A percentile compares a stretch with the other conserved stretches of the same genome.
phyloP scores from a whole-genome alignment of 257 asterid species.

The Capsicum pubescens region DNA sequence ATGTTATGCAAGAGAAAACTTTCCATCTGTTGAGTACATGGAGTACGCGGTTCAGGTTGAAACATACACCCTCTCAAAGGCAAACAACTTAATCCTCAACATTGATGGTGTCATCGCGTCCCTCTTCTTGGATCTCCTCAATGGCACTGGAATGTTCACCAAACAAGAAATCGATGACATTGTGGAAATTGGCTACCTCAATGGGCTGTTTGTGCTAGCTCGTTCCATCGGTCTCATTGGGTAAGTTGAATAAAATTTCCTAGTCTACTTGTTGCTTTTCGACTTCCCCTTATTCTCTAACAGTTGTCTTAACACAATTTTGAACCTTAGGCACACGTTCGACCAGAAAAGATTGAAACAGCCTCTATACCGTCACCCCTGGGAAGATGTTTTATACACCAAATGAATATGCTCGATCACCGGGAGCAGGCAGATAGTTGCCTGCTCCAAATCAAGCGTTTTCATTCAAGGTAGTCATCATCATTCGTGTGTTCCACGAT shows the following conservation, averaged over 20 bases:
- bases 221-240: constrained; percentile 98
- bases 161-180: constrained; percentile 94
- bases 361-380: constrained; percentile 97
- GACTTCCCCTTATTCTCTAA: neutral
- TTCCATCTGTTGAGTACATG: constrained; percentile 93
- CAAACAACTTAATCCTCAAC: constrained; percentile 45
- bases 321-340: constrained; percentile 74
- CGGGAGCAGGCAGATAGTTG: constrained; percentile 20
- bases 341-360: constrained; percentile 97
- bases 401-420: constrained; percentile 52
- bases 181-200: constrained; percentile 87
- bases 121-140: constrained; percentile 93
- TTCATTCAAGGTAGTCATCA: constrained; percentile 32
- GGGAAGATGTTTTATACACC: constrained; percentile 99
- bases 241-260: constrained; percentile 45
- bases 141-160: constrained; percentile 97
- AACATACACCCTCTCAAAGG: constrained; percentile 77
- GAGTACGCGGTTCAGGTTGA: constrained; percentile 94
- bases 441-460: neutral
- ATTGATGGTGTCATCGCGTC: constrained; percentile 97
- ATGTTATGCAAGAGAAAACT: constrained; percentile 73
- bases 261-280: neutral
- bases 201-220: constrained; percentile 95
- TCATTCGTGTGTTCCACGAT: constrained; percentile 40
- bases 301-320: neutral